Base-by-base conservation (phyloP, 2,329 filamentous ascomycete species). In the Ophiocordyceps camponoti-floridani region DNA sequence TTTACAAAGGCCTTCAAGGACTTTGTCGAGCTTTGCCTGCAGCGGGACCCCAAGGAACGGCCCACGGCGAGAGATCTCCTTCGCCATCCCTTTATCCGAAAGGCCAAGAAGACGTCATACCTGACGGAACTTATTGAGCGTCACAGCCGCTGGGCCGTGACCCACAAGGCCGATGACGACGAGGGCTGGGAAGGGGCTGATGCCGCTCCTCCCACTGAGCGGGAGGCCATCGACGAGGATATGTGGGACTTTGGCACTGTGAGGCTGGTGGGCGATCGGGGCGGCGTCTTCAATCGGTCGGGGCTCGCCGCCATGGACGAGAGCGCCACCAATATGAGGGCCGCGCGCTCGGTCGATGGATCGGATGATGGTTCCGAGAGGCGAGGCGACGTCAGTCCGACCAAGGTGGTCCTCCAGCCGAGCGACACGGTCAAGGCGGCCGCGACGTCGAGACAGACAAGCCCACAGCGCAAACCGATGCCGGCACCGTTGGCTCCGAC, bases 211-310 rank as follows among this genome's bases (percentile, higher is more conserved):
- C 64, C 66, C 18, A 49, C 67, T 1, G 72, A 79, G 46, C 73
- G 82, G 31, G 63, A 68, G 50, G 65, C 64, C 16, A 66, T 75
- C 8, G 72, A 81, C 49, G 85, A 95, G 58, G 91, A 96, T 59
- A 77, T 96, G 58, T 98, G 91, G 91, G 91, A 98, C 61, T 98
- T 98, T 66, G 91, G 91, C 40, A 98, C 91, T 0, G 85, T 98
- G 44, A 75, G 88, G 46, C 79, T 93, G 6, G 79, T 81, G n/a
- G 75, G 73, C 30, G 77, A 80, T 45, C 72, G 76, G 27, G 77
- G 79, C 48, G 72, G 70, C 28, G 57, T 75, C 1, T 56, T 73
- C 8, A 64, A 64, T 41, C 65, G 76, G 42, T 70, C 71, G 0
- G 80, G 80, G 3, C 66, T 77, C 14, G 72, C 82, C 52, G 69